Evolutionary conservation across 305 asterid genomes (phyloP).

Genomic region (Fraxinus sp.): DNA sequence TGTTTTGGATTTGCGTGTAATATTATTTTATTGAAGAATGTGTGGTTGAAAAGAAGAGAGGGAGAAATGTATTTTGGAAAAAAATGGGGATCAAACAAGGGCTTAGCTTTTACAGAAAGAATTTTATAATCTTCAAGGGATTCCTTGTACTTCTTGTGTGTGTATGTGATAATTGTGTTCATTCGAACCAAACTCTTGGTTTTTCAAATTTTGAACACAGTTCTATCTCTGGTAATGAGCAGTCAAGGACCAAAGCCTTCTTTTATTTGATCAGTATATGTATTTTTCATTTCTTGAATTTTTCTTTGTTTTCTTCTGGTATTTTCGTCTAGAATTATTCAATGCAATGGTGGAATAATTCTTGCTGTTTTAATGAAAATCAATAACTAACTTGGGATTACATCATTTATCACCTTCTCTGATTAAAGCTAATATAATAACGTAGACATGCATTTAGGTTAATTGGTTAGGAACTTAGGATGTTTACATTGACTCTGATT

Average conservation of each 20-base stretch:
- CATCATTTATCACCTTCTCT: not conserved
- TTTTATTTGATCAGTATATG: not conserved
- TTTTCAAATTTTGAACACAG: not conserved
- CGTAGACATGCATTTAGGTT: not conserved
- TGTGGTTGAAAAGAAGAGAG: not conserved
- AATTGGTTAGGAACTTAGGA: not conserved
- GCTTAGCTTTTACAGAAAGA: not conserved
- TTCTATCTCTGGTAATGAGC: not conserved
- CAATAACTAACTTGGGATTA: not conserved
- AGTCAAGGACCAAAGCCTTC: not conserved
- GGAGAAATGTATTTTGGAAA: not conserved
- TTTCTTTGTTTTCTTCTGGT: not conserved
- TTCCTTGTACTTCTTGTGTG: not conserved
- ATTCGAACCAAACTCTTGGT: not conserved
- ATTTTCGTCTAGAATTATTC: not conserved
- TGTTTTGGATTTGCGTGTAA: not conserved
- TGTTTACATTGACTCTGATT: not conserved
- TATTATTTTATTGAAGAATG: not conserved
- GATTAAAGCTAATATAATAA: conserved; percentile 1
- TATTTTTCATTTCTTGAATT: not conserved
- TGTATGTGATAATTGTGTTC: not conserved
- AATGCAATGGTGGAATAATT: not conserved
- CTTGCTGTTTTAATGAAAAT: not conserved
- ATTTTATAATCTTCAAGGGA: not conserved
- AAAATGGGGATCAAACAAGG: not conserved